phyloP scores from a whole-genome alignment of 2,329 filamentous ascomycete species.

The Penicillium sp. region DNA sequence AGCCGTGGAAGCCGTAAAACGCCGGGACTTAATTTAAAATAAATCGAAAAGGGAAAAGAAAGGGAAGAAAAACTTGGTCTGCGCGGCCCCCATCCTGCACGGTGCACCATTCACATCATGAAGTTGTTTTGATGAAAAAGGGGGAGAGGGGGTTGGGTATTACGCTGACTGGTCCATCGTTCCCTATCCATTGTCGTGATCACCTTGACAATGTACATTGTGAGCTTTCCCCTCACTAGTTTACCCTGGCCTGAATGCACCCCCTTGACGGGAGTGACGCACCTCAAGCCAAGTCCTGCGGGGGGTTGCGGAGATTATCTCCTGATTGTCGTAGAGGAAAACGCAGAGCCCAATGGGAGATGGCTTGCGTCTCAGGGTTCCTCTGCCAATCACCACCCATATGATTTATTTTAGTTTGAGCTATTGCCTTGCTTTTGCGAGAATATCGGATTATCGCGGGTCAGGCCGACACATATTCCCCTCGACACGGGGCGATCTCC shows the following conservation, averaged over 20 bases:
- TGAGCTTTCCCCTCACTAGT: background rate
- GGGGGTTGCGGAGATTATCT: constrained; percentile 16
- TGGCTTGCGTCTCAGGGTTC: constrained; percentile 1
- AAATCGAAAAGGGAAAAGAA: background rate
- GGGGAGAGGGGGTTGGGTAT: constrained; percentile 6
- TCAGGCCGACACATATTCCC: constrained; percentile 10
- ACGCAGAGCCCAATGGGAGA: background rate
- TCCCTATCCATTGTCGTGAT: constrained; percentile 13
- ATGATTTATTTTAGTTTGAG: constrained; percentile 5
- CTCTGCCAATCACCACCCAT: constrained; percentile 7
- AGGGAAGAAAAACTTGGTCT: constrained; percentile 6
- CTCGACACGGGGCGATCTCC: constrained; percentile 15
- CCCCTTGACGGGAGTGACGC: constrained; percentile 13
- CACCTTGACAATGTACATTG: background rate
- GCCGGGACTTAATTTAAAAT: background rate
- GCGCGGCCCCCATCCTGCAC: constrained; percentile 19
- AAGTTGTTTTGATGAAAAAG: background rate
- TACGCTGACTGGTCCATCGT: constrained; percentile 1
- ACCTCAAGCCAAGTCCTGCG: constrained; percentile 1
- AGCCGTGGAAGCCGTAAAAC: constrained; percentile 15
- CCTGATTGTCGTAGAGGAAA: background rate
- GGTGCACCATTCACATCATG: constrained; percentile 4
- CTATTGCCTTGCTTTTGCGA: constrained; percentile 5
- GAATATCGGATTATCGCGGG: constrained; percentile 3
- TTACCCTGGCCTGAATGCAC: background rate